A percentile compares a stretch with the other conserved stretches of the same genome.
Conservation (phyloP, 495 filamentous ascomycete species). For the Ramalina intermedia region DNA sequence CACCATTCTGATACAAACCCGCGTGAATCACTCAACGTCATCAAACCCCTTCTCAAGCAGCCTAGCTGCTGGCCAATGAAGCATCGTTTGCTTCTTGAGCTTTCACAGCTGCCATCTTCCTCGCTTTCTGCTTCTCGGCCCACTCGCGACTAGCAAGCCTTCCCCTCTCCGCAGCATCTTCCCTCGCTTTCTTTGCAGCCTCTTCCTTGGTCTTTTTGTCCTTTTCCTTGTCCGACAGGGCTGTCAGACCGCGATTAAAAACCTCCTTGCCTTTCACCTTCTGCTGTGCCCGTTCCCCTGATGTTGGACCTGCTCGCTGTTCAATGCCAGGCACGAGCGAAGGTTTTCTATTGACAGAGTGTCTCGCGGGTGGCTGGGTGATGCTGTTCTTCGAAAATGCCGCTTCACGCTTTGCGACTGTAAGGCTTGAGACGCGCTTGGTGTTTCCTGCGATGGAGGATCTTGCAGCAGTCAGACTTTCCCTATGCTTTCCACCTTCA, state of each 20-base stretch:
- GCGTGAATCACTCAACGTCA: too few relatives aligned
- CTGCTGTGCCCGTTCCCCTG: constrained; percentile 13
- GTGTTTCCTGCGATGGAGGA: not conserved
- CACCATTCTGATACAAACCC: too few relatives aligned
- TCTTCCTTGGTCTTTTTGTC: constrained; percentile 42
- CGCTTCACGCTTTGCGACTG: constrained; percentile 2
- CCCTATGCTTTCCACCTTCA: not conserved
- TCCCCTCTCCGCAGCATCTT: constrained; percentile 52
- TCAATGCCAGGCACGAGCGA: not conserved
- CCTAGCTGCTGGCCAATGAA: too few relatives aligned
- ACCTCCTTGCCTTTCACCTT: constrained; percentile 45
- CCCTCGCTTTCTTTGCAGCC: constrained; percentile 40
- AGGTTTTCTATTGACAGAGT: constrained; percentile 1
- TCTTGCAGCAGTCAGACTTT: constrained; percentile 4
- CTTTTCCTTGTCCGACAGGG: constrained; percentile 32
- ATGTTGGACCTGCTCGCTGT: constrained; percentile 1
- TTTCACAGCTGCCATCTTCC: constrained; percentile 15
- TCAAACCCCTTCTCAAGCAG: too few relatives aligned
- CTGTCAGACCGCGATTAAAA: constrained; percentile 40
- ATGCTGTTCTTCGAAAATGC: not conserved
- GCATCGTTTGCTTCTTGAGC: not conserved
- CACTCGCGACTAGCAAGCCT: constrained; percentile 49
- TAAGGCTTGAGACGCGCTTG: constrained; percentile 14
- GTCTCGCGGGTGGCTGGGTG: constrained; percentile 4
- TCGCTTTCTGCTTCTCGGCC: constrained; percentile 49